Base-by-base conservation (phyloP, 345 rosid species). In the Sisymbrium irio region DNA sequence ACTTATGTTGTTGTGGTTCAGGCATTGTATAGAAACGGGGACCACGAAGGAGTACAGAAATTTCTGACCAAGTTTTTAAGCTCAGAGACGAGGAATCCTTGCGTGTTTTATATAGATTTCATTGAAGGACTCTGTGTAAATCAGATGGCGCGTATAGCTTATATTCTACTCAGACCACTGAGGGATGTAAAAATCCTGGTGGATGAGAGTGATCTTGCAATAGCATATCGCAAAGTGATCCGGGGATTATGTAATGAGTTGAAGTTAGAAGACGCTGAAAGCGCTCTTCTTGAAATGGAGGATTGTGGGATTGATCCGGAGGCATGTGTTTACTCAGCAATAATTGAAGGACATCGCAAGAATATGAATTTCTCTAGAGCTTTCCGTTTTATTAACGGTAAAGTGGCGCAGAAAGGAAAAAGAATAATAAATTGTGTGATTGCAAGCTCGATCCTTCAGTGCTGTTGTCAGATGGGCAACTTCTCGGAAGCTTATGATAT, bases 71-170 rank as follows among this genome's bases (percentile, higher is more conserved):
- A 82, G 61, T 79, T 88, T 88, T 85, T 78, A 22, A 81, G 74
- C 79, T 77, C 69, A 35, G 79, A 83, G 65, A 72, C 81, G 17
- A 78, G 54, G 25, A 73, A n/a, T 0, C 54, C 86, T 30, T 69
- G 54, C 65, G 62, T 74, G 45, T 87, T 80, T 46, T 89, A 83
- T 76, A 44, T 78, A 12, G 68, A 81, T 33, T 86, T 72, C 49
- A 83, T 91, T 18, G 83, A 84, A 85, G 94, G 92, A 32, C 86
- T 93, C 18, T 87, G 94, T 69, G 22, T 56, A 36, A 75, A 83
- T 79, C 67, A 76, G 47, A 78, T 55, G 79, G 30, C 90, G 3
- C 77, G 39, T 66, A 27, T 37, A 11, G 97, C 88, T 44, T 79
- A 75, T 82, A 32, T 83, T 67, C 49, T 83, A 37, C 87, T 93